phyloP scores from a whole-genome alignment of 2,329 filamentous ascomycete genomes.

The Hymenoscyphus infarciens region DNA sequence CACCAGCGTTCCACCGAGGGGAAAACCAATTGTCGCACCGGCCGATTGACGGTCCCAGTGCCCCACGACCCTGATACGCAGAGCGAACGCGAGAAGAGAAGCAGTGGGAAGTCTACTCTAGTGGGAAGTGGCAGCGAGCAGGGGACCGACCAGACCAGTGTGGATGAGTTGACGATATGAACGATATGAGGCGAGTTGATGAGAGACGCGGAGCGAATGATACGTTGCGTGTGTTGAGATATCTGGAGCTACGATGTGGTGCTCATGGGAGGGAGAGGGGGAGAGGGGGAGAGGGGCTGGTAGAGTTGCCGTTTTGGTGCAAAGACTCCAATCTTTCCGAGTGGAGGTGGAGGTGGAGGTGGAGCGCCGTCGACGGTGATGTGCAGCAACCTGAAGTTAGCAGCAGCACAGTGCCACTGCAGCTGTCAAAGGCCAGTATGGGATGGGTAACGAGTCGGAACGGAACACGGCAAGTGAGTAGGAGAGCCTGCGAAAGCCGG shows the following conservation, averaged over 20 bases:
- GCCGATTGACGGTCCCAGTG: constrained; percentile 7
- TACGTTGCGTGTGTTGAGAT: not conserved
- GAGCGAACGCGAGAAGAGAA: constrained; percentile 7
- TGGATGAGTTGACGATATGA: too few species aligned
- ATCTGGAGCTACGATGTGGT: not conserved
- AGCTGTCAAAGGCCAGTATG: not conserved
- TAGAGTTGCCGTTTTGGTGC: constrained; percentile 11
- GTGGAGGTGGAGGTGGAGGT: not conserved
- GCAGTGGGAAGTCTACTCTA: too few species aligned
- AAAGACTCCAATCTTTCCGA: constrained; percentile 3
- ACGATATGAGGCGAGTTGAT: not conserved
- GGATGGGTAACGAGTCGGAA: constrained; percentile 1
- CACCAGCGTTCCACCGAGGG: not conserved
- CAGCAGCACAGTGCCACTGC: not conserved
- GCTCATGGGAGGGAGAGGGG: not conserved
- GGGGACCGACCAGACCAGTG: too few species aligned
- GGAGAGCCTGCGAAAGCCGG: too few species aligned
- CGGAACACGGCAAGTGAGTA: constrained; percentile 3
- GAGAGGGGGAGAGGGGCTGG: constrained; percentile 6
- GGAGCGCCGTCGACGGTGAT: not conserved
- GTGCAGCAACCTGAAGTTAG: not conserved
- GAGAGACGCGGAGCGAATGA: constrained; percentile 2
- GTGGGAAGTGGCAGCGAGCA: too few species aligned
- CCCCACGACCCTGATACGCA: not conserved
- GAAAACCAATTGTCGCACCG: not conserved